Base-by-base conservation (phyloP, 768 basidiomycete species). In the Amanita exitialis region DNA sequence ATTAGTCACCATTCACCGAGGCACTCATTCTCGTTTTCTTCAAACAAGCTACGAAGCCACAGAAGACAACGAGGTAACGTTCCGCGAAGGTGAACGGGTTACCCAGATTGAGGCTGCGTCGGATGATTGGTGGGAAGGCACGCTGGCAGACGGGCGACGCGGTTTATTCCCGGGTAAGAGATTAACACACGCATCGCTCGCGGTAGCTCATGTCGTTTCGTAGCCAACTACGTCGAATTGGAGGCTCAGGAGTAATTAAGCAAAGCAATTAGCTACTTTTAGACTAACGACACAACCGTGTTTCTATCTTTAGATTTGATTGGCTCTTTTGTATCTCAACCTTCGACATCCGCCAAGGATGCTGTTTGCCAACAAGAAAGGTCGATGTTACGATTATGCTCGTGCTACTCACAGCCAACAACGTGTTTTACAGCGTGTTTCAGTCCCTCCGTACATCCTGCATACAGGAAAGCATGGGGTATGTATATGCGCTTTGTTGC, bases 51-150 rank as follows among this genome's bases (percentile, higher is more conserved):
- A 94, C 59, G 89, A 91, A 8, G 90, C 93, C 0, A 80, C 80
- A 0, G 93, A 96, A 62, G 91, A 92, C 57, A 96, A 97, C 60
- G 93, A 96, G 61, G 68, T 96, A 25, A 75, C 82, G 3, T 91
- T 97, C 77, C 69, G 63, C 27, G 92, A 91, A 63, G 90, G 89
- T 23, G 92, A 93, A 32, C 68, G 71, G 51, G 88, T 96, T 61
- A 74, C 71, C 15, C 73, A 85, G 50, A 87, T 96, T 48, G 87
- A 90, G 59, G 80, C 83, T 48, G 81, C 79, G 5, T 83, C 80
- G 7, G 89, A 90, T n/a, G 90, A 90, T 57, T 92, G 90, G 90
- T 92, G 90, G 90, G 73, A 82, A 55, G 89, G 90, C 3, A 77
- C 67, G 58, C 76, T 78, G 57, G 44, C 61, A 28, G 61, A 70